phyloP scores from a whole-genome alignment of 2,329 filamentous ascomycete species.

The Xylariaceae sp. region DNA sequence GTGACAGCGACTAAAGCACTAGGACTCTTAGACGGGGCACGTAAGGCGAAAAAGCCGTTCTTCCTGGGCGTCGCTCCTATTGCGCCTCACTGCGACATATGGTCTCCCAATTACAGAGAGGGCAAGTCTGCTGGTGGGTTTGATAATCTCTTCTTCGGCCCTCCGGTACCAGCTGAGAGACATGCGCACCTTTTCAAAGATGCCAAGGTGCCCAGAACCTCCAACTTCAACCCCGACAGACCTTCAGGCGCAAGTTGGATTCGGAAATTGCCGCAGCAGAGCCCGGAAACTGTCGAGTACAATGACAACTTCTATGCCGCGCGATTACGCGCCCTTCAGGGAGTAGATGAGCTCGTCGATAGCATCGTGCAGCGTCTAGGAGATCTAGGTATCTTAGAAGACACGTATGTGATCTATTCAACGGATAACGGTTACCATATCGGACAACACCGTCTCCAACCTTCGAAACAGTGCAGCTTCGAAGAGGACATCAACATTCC shows the following conservation, averaged over 20 bases:
- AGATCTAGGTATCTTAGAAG: conserved; percentile 34
- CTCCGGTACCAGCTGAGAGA: conserved; percentile 54
- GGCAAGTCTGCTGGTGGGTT: conserved; percentile 20
- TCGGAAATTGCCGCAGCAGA: conserved; percentile 35
- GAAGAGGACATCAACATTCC: conserved; percentile 60
- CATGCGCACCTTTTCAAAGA: conserved; percentile 59
- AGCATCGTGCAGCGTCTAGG: conserved; percentile 41
- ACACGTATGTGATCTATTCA: conserved; percentile 57
- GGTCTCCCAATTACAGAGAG: conserved; percentile 19
- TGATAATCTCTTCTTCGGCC: conserved; percentile 37
- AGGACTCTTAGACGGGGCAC: conserved; percentile 51
- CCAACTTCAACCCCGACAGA: conserved; percentile 61
- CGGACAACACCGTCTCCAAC: conserved; percentile 54
- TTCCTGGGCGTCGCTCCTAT: conserved; percentile 58
- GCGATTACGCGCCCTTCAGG: conserved; percentile 49
- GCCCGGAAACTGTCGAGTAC: conserved; percentile 38
- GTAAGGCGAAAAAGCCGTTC: conserved; percentile 49
- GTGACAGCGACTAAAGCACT: conserved; percentile 49
- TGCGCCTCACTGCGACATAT: conserved; percentile 51
- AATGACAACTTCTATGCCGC: conserved; percentile 50
- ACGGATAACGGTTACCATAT: conserved; percentile 61
- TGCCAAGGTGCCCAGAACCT: conserved; percentile 56
- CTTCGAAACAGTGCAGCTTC: conserved; percentile 55
- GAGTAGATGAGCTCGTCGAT: conserved; percentile 53
- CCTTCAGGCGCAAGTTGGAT: conserved; percentile 45